Evolutionary conservation across 2,329 filamentous ascomycete genomes (phyloP).

Genomic region (Colletotrichum paranaense): DNA sequence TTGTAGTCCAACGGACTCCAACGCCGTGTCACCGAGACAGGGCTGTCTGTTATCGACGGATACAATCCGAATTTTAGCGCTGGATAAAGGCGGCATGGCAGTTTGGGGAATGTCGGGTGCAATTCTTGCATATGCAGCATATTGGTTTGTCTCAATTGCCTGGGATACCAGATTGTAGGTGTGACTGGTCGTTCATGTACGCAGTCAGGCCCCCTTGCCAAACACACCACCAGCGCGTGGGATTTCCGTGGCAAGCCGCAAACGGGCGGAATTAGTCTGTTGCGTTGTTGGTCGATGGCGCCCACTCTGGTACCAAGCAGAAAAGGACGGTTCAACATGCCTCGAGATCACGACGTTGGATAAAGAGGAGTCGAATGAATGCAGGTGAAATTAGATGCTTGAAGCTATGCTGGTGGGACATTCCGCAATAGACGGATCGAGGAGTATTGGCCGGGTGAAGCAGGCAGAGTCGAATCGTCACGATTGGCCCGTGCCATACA

Average conservation of each 20-base stretch:
- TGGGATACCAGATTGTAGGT: background rate
- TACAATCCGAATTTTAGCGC: slow-evolving; percentile 27
- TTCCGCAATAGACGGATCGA: background rate
- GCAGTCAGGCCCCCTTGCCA: slow-evolving; percentile 9
- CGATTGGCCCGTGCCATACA: slow-evolving; percentile 23
- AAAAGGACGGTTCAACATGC: background rate
- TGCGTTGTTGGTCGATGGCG: no score
- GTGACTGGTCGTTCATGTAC: background rate
- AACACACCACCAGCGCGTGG: slow-evolving; percentile 1
- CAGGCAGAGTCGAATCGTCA: slow-evolving; percentile 26
- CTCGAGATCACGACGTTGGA: background rate
- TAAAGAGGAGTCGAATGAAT: background rate
- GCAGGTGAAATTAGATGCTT: slow-evolving; percentile 8
- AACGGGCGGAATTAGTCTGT: no score
- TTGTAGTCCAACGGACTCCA: slow-evolving; percentile 1
- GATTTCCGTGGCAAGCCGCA: no score
- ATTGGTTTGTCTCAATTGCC: background rate
- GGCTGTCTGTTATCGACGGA: slow-evolving; percentile 8
- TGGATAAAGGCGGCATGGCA: slow-evolving; percentile 7
- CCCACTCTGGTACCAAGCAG: no score
- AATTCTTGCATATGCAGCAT: slow-evolving; percentile 29
- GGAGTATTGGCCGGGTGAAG: slow-evolving; percentile 20
- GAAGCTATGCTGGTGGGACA: background rate
- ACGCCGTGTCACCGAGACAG: slow-evolving; percentile 6
- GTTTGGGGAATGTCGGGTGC: slow-evolving; percentile 33